These are phyloP conservation scores for Meira miltonrushii DNA, from an alignment of 1,284 basidiomycete genomes.

Conservation along the genomic window DNA sequence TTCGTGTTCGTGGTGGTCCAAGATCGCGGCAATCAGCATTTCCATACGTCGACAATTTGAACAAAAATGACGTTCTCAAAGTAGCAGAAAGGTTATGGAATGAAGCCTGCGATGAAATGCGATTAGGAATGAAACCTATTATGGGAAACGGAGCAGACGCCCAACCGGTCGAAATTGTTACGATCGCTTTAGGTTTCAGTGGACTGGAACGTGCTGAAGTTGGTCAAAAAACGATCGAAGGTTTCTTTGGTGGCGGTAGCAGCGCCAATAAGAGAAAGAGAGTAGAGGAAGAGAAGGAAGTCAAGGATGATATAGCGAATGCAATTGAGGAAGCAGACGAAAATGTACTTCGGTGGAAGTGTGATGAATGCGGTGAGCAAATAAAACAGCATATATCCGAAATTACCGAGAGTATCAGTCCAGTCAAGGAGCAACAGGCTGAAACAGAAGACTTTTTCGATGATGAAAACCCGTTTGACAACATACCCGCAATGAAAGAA, in stretches of 20 bases:
- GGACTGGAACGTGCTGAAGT: conserved; percentile 73
- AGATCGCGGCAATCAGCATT: conserved; percentile 76
- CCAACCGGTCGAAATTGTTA: conserved; percentile 58
- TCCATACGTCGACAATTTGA: conserved; percentile 69
- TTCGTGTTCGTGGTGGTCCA: conserved; percentile 58
- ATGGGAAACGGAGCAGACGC: conserved; percentile 16
- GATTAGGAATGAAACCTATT: conserved; percentile 42
- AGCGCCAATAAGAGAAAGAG: conserved; percentile 33
- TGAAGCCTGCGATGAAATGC: conserved; percentile 63
- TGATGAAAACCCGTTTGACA: not conserved
- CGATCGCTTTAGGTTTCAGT: conserved; percentile 71
- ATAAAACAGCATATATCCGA: conserved; percentile 10
- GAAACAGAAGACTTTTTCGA: conserved; percentile 5
- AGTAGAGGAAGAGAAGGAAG: conserved; percentile 9
- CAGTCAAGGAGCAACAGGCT: not conserved
- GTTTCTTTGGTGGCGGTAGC: conserved; percentile 62
- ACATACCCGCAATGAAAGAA: not conserved
- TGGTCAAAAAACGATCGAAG: conserved; percentile 80
- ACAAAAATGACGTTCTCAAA: conserved; percentile 69
- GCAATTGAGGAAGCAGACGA: not conserved
- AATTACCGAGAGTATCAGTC: not conserved
- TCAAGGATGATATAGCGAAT: not conserved
- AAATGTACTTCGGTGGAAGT: conserved; percentile 21
- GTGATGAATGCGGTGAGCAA: conserved; percentile 27
- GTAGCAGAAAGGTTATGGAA: conserved; percentile 80